A percentile compares a stretch with the other conserved stretches of the same genome.
Evolutionary conservation across 768 basidiomycete species (phyloP).

Genomic region (Naganishia vaughanmartiniae): DNA sequence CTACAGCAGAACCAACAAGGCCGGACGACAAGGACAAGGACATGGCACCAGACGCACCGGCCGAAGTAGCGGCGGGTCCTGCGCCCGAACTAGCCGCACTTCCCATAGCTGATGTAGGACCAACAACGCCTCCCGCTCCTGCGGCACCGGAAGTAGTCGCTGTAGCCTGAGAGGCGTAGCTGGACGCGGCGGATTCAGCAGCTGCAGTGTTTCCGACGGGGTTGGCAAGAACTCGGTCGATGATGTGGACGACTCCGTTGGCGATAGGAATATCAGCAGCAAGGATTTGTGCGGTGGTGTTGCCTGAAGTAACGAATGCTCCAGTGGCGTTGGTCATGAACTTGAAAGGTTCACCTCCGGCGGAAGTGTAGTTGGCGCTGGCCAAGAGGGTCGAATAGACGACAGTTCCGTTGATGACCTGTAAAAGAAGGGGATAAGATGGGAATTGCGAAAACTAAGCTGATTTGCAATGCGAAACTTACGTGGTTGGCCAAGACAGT

Average conservation of each 20-base stretch:
- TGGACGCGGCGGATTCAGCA: conserved; percentile 46
- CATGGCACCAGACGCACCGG: not conserved
- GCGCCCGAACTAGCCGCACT: conserved; percentile 24
- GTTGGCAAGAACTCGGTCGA: conserved; percentile 52
- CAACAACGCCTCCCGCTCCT: conserved; percentile 28
- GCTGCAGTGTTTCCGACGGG: conserved; percentile 46
- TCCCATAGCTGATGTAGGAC: conserved; percentile 30
- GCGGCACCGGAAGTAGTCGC: conserved; percentile 36
- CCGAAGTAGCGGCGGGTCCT: not conserved
- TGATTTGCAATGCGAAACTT: conserved; percentile 37
- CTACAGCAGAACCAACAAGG: no score
- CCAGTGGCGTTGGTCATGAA: conserved; percentile 63
- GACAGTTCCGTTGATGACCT: conserved; percentile 69
- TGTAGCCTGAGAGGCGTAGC: conserved; percentile 38
- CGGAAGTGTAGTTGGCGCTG: conserved; percentile 57
- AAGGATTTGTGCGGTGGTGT: conserved; percentile 59
- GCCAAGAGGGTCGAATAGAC: conserved; percentile 62
- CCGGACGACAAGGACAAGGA: not conserved
- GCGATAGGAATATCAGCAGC: conserved; percentile 61
- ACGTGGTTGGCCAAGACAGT: conserved; percentile 65
- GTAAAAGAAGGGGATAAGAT: not conserved
- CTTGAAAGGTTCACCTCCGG: conserved; percentile 60
- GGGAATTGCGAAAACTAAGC: not conserved
- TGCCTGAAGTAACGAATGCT: conserved; percentile 58
- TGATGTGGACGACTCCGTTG: conserved; percentile 68